Base-by-base conservation (phyloP, 139 green algal species). In the Micractinium sp. region DNA sequence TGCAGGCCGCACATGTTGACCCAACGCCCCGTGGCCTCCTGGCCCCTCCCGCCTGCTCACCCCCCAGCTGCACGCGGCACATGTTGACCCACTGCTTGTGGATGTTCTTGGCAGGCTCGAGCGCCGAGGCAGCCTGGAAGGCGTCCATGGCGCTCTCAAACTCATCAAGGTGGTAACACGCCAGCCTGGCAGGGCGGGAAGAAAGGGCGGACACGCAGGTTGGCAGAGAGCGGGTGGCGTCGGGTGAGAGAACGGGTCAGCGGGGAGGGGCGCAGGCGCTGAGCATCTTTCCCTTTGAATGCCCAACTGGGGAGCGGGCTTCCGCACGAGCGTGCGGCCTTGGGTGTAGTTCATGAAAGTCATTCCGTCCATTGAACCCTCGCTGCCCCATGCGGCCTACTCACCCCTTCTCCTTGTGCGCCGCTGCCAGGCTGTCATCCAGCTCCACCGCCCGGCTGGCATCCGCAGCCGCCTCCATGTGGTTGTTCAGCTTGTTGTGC, bases 61-160 rank as follows among this genome's bases (percentile, higher is more conserved):
- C 87, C 47, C 90, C 90, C 1, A 93, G 61, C 69, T 81, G 67
- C 29, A 89, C 87, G 7, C 31, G 36, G 87, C 86, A 91, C 87
- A 91, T 91, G 35, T 88, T 77, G 27, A 89, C 38, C 90, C 90
- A 93, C 29, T 85, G 96, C 87, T 97, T 97, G 47, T 93, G 85
- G 19, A 96, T 94, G 93, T 94, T 97, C 1, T 93, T 94, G 73
- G 85, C 87, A 9, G 93, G 91, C n/a, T 95, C 94, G 29, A 98
- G 88, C 22, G 87, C 81, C 33, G 83, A 33, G 2, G 90, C 95
- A 22, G 87, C 87, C 47, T 96, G 86, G 81, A 99, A 98, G 0
- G 92, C 92, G n/a, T 92, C 92, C 90, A 95, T 93, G 4, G 97
- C 97, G 18, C 90, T 93, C 89, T 99, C 95, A 89, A 96, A 99